These are phyloP conservation scores for Poa pratensis DNA, from an alignment of 176 grass and related monocot species.

Conservation along the genomic window DNA sequence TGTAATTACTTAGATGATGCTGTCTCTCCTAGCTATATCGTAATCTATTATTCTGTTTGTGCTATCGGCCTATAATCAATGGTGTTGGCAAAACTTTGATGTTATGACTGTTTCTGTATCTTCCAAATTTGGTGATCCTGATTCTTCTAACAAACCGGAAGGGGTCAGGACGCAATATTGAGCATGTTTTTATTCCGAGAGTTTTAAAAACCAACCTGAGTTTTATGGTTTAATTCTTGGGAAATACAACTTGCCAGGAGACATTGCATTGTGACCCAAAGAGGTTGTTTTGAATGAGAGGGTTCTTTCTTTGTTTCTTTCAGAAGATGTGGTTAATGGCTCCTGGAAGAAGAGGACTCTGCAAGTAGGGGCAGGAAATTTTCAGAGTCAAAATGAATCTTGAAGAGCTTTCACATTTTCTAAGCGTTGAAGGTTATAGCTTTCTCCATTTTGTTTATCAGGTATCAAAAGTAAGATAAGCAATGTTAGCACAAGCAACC, in stretches of 20 bases:
- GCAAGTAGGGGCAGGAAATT: background rate
- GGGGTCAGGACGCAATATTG: background rate
- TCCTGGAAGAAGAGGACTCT: background rate
- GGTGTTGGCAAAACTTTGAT: background rate
- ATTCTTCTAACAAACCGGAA: background rate
- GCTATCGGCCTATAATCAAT: background rate
- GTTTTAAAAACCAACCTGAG: background rate
- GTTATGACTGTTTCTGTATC: background rate
- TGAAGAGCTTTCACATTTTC: background rate
- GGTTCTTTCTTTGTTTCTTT: background rate
- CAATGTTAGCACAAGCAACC: background rate
- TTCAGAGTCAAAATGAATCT: background rate
- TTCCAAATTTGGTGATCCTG: slow-evolving; percentile 4
- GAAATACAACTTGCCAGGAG: background rate
- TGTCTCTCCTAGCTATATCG: background rate
- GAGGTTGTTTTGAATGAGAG: background rate
- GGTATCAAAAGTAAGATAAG: background rate
- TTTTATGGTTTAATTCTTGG: background rate
- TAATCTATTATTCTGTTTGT: background rate
- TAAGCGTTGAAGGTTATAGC: background rate
- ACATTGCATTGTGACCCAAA: background rate
- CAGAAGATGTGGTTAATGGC: background rate
- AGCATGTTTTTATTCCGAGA: background rate
- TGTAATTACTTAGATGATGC: slow-evolving; percentile 43
- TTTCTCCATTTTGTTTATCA: background rate